A percentile compares a stretch with the other conserved stretches of the same genome.
phyloP scores from a whole-genome alignment of 2,329 filamentous ascomycete genomes.

The Elsinoe necatrix region DNA sequence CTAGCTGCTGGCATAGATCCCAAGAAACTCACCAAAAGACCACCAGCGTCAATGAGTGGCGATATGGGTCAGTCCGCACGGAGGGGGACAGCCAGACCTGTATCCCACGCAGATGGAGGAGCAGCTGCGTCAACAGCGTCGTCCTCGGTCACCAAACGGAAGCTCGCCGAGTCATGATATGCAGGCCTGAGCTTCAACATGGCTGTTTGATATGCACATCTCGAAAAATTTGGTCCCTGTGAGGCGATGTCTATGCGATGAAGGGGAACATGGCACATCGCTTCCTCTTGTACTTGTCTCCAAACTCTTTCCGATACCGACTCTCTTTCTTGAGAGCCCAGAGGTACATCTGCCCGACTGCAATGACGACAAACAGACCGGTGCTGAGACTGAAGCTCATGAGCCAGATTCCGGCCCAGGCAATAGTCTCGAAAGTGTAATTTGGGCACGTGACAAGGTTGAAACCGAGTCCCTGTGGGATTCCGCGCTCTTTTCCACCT shows the following conservation, averaged over 20 bases:
- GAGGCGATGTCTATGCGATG: constrained; percentile 45
- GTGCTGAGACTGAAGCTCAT: constrained; percentile 73
- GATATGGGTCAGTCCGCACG: background rate
- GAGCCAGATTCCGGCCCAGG: constrained; percentile 76
- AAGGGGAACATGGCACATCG: constrained; percentile 72
- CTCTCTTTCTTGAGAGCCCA: constrained; percentile 93
- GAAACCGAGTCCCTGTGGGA: constrained; percentile 80
- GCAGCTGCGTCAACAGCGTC: background rate
- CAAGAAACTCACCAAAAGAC: background rate
- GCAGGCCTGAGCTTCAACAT: background rate
- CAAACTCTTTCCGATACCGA: constrained; percentile 82
- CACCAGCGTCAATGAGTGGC: background rate
- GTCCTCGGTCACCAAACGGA: background rate
- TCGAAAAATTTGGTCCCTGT: background rate
- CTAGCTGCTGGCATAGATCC: constrained; percentile 15
- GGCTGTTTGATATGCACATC: background rate
- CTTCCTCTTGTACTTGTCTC: constrained; percentile 94
- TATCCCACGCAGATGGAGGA: background rate
- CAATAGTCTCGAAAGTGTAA: constrained; percentile 84
- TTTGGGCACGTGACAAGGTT: constrained; percentile 87
- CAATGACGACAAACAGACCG: constrained; percentile 64
- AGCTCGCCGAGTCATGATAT: constrained; percentile 8
- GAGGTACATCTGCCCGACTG: constrained; percentile 67
- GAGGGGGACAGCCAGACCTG: background rate
- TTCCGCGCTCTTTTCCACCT: constrained; percentile 77